These are phyloP conservation scores for Juncus effusus DNA, from an alignment of 176 grass and related monocot species.

Conservation along the genomic window DNA sequence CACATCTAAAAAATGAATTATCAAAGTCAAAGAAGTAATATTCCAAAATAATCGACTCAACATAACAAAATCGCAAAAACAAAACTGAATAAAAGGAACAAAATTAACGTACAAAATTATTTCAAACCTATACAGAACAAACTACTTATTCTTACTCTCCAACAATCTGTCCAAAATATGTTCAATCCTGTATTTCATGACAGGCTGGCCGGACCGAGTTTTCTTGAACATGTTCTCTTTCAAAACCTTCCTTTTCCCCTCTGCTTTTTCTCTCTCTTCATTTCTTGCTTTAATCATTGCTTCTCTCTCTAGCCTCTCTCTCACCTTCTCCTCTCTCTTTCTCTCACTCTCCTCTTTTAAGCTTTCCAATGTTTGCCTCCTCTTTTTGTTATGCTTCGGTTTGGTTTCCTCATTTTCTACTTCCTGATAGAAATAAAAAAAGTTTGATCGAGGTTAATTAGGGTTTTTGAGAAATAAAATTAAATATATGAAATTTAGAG, in stretches of 20 bases:
- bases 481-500: background rate
- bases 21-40: too few species aligned
- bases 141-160: conserved; percentile 45
- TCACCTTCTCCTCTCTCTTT: conserved; percentile 58
- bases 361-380: conserved; percentile 32
- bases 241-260: conserved; percentile 50
- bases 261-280: conserved; percentile 46
- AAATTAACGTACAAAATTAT: background rate
- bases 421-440: conserved; percentile 22
- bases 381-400: conserved; percentile 44
- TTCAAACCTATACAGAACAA: background rate
- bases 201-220: conserved; percentile 76
- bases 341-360: conserved; percentile 81
- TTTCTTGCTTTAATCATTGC: conserved; percentile 46
- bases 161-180: conserved; percentile 71
- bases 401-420: conserved; percentile 26
- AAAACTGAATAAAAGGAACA: background rate
- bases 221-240: conserved; percentile 90
- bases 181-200: conserved; percentile 84
- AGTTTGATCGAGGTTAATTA: conserved; percentile 12
- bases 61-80: conserved; percentile 11
- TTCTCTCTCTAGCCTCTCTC: conserved; percentile 57
- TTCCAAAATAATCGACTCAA: background rate
- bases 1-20: too few species aligned
- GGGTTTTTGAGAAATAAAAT: background rate